Percentiles rank a stretch among this genome's conserved stretches.
phyloP scores from a whole-genome alignment of 306 rosid genomes.

The Luffa aegyptiaca region DNA sequence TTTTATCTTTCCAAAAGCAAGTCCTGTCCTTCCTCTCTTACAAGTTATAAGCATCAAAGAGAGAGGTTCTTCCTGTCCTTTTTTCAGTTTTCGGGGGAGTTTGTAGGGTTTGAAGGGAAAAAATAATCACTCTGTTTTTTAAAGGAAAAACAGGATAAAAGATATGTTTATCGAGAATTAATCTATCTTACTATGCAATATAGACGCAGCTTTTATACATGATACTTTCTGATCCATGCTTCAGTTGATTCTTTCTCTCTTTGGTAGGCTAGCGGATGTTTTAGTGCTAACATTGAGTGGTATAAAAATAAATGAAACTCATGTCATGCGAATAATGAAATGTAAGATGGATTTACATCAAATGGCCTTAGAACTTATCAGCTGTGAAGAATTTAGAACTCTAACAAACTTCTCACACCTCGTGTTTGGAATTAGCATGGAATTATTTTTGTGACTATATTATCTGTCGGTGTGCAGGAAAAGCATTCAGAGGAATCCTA shows the following conservation, averaged over 20 bases:
- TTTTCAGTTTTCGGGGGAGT: not conserved
- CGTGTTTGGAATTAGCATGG: not conserved
- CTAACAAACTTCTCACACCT: not conserved
- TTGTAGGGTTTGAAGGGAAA: not conserved
- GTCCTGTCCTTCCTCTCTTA: not conserved
- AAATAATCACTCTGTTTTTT: not conserved
- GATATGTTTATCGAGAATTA: not conserved
- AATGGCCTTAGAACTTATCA: not conserved
- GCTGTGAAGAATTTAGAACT: not conserved
- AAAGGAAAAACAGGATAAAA: not conserved
- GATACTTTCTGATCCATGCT: not conserved
- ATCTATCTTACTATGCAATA: not conserved
- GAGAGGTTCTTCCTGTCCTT: not conserved
- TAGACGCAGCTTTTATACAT: not conserved
- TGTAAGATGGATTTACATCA: not conserved
- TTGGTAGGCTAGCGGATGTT: not conserved
- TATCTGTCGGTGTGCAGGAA: constrained; percentile 47
- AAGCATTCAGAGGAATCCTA: constrained; percentile 98
- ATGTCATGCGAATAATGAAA: not conserved
- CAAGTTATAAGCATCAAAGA: not conserved
- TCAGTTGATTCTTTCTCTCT: not conserved
- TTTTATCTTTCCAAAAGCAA: not conserved
- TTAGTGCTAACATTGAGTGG: not conserved
- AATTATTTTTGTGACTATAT: not conserved
- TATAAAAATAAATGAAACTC: not conserved